phyloP scores from a whole-genome alignment of 2,329 filamentous ascomycete species.

The Talaromyces rugulosus region DNA sequence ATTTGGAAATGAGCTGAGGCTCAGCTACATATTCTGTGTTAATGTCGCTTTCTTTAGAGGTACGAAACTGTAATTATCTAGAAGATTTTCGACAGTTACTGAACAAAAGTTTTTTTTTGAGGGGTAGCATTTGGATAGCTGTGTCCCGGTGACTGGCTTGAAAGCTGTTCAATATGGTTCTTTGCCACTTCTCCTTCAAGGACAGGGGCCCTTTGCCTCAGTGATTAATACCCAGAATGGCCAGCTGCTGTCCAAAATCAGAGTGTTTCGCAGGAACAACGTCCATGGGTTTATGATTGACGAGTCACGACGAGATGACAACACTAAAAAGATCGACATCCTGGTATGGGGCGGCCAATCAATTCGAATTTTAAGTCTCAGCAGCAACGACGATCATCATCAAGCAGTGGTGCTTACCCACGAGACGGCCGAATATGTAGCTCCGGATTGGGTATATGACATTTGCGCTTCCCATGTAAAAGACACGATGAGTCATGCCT shows the following conservation, averaged over 20 bases:
- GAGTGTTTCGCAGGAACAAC: slow-evolving; percentile 33
- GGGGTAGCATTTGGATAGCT: slow-evolving; percentile 36
- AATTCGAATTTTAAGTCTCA: slow-evolving; percentile 42
- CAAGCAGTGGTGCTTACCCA: slow-evolving; percentile 19
- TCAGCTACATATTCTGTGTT: background rate
- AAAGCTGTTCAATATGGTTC: slow-evolving; percentile 26
- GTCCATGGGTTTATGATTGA: slow-evolving; percentile 35
- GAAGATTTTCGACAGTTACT: background rate
- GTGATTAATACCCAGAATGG: slow-evolving; percentile 31
- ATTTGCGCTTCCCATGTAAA: slow-evolving; percentile 42
- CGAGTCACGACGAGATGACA: slow-evolving; percentile 16
- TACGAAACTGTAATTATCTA: slow-evolving; percentile 10
- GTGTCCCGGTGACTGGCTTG: slow-evolving; percentile 41
- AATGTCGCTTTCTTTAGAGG: slow-evolving; percentile 11
- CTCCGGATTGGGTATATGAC: slow-evolving; percentile 75
- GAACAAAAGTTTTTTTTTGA: background rate
- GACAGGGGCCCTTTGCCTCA: slow-evolving; percentile 33
- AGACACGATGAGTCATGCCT: slow-evolving; percentile 39
- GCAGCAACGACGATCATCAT: slow-evolving; percentile 17
- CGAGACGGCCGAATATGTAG: slow-evolving; percentile 41
- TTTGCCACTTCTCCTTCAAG: slow-evolving; percentile 31
- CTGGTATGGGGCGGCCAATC: slow-evolving; percentile 69
- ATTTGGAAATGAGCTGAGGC: slow-evolving; percentile 6
- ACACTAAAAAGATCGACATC: slow-evolving; percentile 18
- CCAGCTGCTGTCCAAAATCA: slow-evolving; percentile 23